Conservation (phyloP, 2,329 filamentous ascomycete species). For the Fusarium secorum region DNA sequence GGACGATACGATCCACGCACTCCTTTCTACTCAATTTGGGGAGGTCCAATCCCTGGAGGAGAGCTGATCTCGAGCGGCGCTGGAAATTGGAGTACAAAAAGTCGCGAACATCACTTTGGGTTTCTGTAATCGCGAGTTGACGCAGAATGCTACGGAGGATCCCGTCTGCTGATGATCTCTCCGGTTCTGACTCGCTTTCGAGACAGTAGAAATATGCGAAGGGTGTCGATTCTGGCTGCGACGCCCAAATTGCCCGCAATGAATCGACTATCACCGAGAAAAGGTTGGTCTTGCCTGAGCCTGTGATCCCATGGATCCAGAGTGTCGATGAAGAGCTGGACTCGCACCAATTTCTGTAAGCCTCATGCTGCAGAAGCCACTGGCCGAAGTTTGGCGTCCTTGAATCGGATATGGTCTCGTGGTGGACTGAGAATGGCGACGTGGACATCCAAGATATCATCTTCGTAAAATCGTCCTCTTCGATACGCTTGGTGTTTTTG, state of each 20-base stretch:
- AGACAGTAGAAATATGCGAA: constrained; percentile 2
- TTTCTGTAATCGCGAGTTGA: not conserved
- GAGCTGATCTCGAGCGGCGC: not conserved
- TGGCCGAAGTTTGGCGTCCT: not conserved
- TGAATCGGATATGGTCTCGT: not conserved
- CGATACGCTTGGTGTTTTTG: not conserved
- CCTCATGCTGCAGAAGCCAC: not conserved
- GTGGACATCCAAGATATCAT: constrained; percentile 1
- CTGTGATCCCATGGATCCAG: not conserved
- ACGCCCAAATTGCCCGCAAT: not conserved
- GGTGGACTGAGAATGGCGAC: not conserved
- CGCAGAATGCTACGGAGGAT: not conserved
- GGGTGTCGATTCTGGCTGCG: not conserved
- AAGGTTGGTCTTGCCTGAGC: not conserved
- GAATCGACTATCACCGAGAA: not conserved
- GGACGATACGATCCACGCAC: constrained; percentile 9
- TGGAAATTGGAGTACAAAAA: constrained; percentile 1
- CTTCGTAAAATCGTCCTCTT: not conserved
- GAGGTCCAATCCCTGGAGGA: not conserved
- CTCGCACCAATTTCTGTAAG: not conserved
- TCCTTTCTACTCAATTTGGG: not conserved
- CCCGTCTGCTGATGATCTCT: not conserved
- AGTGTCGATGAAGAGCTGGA: not conserved
- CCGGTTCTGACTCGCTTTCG: not conserved
- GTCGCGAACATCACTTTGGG: not conserved